Conservation (phyloP, 2,329 filamentous ascomycete genomes). For the Beauveria sp. region DNA sequence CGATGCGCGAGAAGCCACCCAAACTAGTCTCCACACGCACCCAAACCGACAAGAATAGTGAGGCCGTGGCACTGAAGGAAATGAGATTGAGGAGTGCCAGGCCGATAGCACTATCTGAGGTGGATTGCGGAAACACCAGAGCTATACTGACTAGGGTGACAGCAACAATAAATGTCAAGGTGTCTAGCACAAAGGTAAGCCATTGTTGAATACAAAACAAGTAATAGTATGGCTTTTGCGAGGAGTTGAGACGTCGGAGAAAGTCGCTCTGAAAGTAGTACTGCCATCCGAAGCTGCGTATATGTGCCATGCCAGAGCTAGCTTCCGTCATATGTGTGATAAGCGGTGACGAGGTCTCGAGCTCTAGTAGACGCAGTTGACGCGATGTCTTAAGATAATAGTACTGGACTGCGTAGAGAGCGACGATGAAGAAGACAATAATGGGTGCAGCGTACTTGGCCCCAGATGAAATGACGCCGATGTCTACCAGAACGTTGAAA, state of each 20-base stretch:
- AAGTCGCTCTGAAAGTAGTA: slow-evolving; percentile 33
- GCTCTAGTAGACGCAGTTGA: slow-evolving; percentile 28
- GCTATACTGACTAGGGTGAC: slow-evolving; percentile 37
- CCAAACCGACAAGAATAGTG: not conserved
- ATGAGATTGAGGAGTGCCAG: slow-evolving; percentile 17
- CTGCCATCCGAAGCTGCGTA: slow-evolving; percentile 48
- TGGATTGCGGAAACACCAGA: slow-evolving; percentile 18
- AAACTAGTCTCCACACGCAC: slow-evolving; percentile 1
- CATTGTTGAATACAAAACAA: slow-evolving; percentile 47
- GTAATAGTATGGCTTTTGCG: slow-evolving; percentile 48
- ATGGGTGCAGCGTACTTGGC: slow-evolving; percentile 23
- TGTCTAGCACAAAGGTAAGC: slow-evolving; percentile 38
- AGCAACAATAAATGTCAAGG: slow-evolving; percentile 37
- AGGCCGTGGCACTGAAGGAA: slow-evolving; percentile 18
- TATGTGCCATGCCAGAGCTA: slow-evolving; percentile 35
- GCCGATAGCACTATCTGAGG: slow-evolving; percentile 10
- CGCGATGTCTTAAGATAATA: slow-evolving; percentile 29
- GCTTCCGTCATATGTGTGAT: slow-evolving; percentile 35
- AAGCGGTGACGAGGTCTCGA: slow-evolving; percentile 27
- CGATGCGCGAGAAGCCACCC: not conserved
- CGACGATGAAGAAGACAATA: slow-evolving; percentile 17
- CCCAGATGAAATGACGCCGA: slow-evolving; percentile 16
- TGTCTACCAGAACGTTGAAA: slow-evolving; percentile 13
- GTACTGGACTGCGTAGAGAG: slow-evolving; percentile 23
- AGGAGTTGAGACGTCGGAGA: slow-evolving; percentile 38